Conservation (phyloP, 441 rosid species). For the Syzygium malaccense region DNA sequence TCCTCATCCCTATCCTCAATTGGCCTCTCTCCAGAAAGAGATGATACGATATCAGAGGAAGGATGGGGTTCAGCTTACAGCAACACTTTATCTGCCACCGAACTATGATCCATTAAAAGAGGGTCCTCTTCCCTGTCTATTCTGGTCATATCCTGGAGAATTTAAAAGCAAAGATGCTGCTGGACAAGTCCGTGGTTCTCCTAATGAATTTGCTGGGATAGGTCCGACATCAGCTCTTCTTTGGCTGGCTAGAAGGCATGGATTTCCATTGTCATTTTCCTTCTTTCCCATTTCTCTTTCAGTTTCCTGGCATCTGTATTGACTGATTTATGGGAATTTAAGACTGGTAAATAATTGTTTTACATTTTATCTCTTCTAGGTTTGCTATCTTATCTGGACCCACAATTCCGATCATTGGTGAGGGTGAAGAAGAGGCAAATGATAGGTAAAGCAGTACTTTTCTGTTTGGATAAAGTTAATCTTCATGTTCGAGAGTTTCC, state of each 20-base stretch:
- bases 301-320: neutral
- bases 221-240: constrained; percentile 94
- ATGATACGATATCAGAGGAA: constrained; percentile 93
- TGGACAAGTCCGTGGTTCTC: constrained; percentile 98
- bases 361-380: constrained; percentile 31
- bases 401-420: constrained; percentile 95
- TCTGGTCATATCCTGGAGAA: constrained; percentile 99
- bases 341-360: neutral
- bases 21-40: constrained; percentile 92
- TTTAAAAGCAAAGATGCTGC: constrained; percentile 99
- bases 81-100: constrained; percentile 90
- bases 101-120: constrained; percentile 83
- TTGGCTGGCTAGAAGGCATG: constrained; percentile 95
- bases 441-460: constrained; percentile 51
- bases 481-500: neutral
- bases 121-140: constrained; percentile 88
- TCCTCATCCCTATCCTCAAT: constrained; percentile 95
- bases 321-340: neutral
- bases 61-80: constrained; percentile 94
- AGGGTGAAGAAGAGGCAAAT: constrained; percentile 94
- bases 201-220: constrained; percentile 92
- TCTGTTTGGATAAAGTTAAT: neutral
- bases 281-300: neutral
- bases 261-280: neutral
- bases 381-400: constrained; percentile 96